phyloP scores from a whole-genome alignment of 1,284 basidiomycete genomes.

The Cutaneotrichosporon mucoides region DNA sequence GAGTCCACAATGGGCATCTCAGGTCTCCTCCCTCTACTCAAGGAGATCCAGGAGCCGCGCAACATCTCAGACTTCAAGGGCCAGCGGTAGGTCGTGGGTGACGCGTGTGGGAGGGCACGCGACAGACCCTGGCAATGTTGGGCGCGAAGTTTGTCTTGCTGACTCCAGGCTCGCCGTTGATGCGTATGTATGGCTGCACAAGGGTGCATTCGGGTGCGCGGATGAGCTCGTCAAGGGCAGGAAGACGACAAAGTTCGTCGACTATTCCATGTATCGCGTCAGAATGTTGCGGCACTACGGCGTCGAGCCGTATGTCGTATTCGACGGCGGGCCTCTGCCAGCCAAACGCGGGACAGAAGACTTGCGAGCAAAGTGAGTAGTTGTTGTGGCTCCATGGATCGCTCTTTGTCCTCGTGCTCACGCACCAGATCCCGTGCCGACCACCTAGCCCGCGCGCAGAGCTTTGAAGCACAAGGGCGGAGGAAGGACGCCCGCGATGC shows the following conservation, averaged over 20 bases:
- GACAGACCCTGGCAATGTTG: neutral
- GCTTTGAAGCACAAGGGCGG: conserved; percentile 71
- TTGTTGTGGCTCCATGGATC: neutral
- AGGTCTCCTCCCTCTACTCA: conserved; percentile 87
- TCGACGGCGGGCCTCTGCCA: conserved; percentile 92
- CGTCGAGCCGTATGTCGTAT: conserved; percentile 87
- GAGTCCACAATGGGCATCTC: conserved; percentile 72
- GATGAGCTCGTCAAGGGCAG: conserved; percentile 82
- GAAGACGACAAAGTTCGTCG: conserved; percentile 82
- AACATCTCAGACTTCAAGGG: conserved; percentile 78
- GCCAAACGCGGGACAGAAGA: conserved; percentile 88
- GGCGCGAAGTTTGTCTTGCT: neutral
- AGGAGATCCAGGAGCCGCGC: conserved; percentile 74
- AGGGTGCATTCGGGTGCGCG: conserved; percentile 86
- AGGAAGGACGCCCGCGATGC: conserved; percentile 74
- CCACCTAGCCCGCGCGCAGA: conserved; percentile 60
- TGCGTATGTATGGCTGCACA: conserved; percentile 93
- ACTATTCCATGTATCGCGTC: conserved; percentile 91
- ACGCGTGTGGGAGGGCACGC: conserved; percentile 49
- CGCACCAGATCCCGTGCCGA: conserved; percentile 49
- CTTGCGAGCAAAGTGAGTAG: conserved; percentile 61
- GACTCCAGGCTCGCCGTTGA: conserved; percentile 32
- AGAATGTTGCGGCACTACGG: conserved; percentile 78
- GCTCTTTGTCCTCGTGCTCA: neutral
- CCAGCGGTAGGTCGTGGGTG: conserved; percentile 45